phyloP scores from a whole-genome alignment of 768 basidiomycete genomes.

The Tylopilus sp. region DNA sequence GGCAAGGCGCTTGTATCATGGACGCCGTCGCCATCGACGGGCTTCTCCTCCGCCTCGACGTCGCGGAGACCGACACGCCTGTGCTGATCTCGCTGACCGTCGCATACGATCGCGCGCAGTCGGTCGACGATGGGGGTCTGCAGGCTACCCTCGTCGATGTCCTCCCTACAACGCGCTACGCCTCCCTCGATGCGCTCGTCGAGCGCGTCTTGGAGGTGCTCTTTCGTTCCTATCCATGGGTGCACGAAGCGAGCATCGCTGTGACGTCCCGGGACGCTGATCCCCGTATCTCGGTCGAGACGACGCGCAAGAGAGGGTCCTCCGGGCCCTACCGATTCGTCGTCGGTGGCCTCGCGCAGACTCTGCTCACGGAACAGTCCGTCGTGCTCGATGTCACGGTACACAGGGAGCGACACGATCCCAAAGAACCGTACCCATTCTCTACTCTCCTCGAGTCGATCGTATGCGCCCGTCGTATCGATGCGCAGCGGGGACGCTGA shows the following conservation, averaged over 20 bases:
- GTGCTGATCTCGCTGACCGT: slow-evolving; percentile 52
- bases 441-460: slow-evolving; percentile 33
- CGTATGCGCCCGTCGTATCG: neutral
- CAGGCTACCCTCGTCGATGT: slow-evolving; percentile 28
- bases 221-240: slow-evolving; percentile 32
- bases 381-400: slow-evolving; percentile 52
- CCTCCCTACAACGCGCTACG: slow-evolving; percentile 30
- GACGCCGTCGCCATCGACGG: slow-evolving; percentile 48
- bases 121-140: slow-evolving; percentile 60
- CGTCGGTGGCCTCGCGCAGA: slow-evolving; percentile 42
- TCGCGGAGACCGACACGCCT: slow-evolving; percentile 37
- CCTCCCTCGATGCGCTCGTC: slow-evolving; percentile 46
- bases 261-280: slow-evolving; percentile 48
- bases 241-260: slow-evolving; percentile 40
- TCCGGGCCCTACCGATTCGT: slow-evolving; percentile 21
- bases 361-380: slow-evolving; percentile 60
- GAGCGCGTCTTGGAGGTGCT: slow-evolving; percentile 39
- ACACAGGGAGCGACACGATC: neutral
- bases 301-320: slow-evolving; percentile 25
- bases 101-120: slow-evolving; percentile 47
- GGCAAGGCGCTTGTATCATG: no score
- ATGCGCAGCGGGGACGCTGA: neutral
- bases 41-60: slow-evolving; percentile 40
- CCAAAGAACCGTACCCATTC: slow-evolving; percentile 13
- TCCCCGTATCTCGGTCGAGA: slow-evolving; percentile 41